A percentile compares a stretch with the other conserved stretches of the same genome.
Evolutionary conservation across 1,284 basidiomycete genomes (phyloP).

Genomic region (Singerocomus inundabilis): DNA sequence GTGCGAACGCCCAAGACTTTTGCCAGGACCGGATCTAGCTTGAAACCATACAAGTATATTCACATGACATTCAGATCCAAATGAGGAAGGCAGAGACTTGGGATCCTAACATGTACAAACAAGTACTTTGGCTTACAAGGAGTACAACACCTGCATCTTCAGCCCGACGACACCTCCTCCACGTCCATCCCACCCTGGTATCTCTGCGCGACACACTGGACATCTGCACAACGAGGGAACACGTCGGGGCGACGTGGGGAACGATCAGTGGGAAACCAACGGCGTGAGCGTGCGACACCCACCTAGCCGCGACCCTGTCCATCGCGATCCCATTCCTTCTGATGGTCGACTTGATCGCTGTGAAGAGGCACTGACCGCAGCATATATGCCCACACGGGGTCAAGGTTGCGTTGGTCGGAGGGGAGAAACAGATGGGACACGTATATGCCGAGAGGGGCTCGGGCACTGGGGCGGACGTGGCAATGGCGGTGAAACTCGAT

Average conservation of each 20-base stretch:
- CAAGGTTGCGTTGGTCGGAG: slow-evolving; percentile 70
- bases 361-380: slow-evolving; percentile 74
- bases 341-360: slow-evolving; percentile 63
- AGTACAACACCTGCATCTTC: slow-evolving; percentile 46
- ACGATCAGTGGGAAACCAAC: neutral
- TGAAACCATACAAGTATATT: slow-evolving; percentile 5
- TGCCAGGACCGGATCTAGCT: neutral
- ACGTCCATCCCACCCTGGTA: slow-evolving; percentile 63
- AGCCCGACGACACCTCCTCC: slow-evolving; percentile 64
- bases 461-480: slow-evolving; percentile 4
- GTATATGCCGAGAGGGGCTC: slow-evolving; percentile 63
- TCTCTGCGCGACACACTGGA: slow-evolving; percentile 61
- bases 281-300: slow-evolving; percentile 19
- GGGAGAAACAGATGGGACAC: slow-evolving; percentile 76
- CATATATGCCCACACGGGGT: slow-evolving; percentile 78
- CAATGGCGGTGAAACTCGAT: neutral
- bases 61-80: slow-evolving; percentile 21
- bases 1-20: no score
- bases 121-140: slow-evolving; percentile 31
- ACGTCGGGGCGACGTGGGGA: neutral
- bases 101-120: slow-evolving; percentile 29
- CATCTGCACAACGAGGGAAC: slow-evolving; percentile 38
- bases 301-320: slow-evolving; percentile 46
- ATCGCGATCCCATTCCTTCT: slow-evolving; percentile 46
- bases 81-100: slow-evolving; percentile 11